Evolutionary conservation across 352 stramenopile species (phyloP).

Genomic region (Elongisporangium anandrum): DNA sequence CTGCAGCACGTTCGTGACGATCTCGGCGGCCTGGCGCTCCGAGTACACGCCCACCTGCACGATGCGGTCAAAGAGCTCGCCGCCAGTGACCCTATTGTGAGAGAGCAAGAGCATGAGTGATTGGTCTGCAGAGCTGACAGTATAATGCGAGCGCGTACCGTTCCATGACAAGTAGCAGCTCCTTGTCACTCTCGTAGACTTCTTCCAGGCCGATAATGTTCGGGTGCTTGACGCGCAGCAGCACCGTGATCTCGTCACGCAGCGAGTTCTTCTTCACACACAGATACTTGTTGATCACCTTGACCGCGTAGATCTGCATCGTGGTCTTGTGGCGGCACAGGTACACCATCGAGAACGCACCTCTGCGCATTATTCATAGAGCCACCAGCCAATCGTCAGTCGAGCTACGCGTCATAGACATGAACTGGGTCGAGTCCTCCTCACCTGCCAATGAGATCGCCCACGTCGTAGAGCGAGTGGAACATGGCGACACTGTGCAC

Average conservation of each 20-base stretch:
- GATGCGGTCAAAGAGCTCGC: constrained; percentile 83
- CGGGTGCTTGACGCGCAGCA: constrained; percentile 80
- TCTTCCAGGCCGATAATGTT: constrained; percentile 88
- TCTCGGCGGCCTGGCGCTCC: constrained; percentile 72
- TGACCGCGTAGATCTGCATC: constrained; percentile 80
- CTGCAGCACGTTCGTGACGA: constrained; percentile 66
- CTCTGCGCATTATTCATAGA: constrained; percentile 16
- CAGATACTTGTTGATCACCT: constrained; percentile 87
- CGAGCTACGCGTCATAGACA: neutral
- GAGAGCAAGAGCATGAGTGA: neutral
- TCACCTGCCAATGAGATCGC: constrained; percentile 72
- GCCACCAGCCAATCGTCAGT: constrained; percentile 1
- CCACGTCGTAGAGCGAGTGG: constrained; percentile 86
- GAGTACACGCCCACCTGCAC: constrained; percentile 80
- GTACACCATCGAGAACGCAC: constrained; percentile 84
- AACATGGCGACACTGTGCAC: constrained; percentile 83
- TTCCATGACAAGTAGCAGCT: constrained; percentile 87
- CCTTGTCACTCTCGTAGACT: constrained; percentile 84
- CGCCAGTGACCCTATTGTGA: constrained; percentile 60
- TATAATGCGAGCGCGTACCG: constrained; percentile 23
- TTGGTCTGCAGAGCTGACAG: neutral
- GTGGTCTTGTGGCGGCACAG: constrained; percentile 77
- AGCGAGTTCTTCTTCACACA: constrained; percentile 86
- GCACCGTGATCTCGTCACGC: constrained; percentile 83
- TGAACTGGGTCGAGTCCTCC: neutral